Evolutionary conservation across 306 rosid species (phyloP), one percentile per base, ranked within the genome.

Genomic region (Malus sylvestris): DNA sequence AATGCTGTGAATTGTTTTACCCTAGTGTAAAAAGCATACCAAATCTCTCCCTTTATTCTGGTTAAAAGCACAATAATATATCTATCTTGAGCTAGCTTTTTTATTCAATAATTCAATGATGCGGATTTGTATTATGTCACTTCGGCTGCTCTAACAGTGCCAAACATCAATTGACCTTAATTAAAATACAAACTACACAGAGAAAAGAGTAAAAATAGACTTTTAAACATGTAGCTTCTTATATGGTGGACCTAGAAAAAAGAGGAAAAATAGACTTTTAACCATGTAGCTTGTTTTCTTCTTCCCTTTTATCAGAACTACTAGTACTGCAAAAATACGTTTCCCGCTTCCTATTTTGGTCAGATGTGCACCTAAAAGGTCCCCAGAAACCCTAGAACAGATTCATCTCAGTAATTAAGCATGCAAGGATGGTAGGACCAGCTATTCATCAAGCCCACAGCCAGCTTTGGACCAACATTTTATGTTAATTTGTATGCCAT

Each of bases 301-400:
- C 27, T 29, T 32, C 52, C 19, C 67, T 70, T 80, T 84, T 76
- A 49, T 78, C 83, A 75, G 70, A 32, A 23, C 10, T 35, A 9
- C 59, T 35, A 10, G 16, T 12, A 10, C 76, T 25, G 58, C 72
- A 77, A 76, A 29, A 79, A 72, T 12, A 25, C 18, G 29, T 33
- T 74, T 82, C 62, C 76, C 71, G 40, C 76, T 81, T 68, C 59
- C 76, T 35, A 25, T 67, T 64, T 58, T 53, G 74, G 59, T 68
- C 83, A 53, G 71, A 57, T 65, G 25, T n/a, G 59, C 38, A 46
- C 25, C 14, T 58, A 62, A 27, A 14, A 62, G 7, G 5, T 13
- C 42, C 71, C 77, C 91, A 83, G 83, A 85, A 85, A 85, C 55
- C 81, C 84, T 74, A 69, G 86, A 67, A 67, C 65, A 30, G 64